Percentiles rank a stretch among this genome's conserved stretches.
Conservation (phyloP, 352 stramenopile species). For the Phytophthora tentaculata region DNA sequence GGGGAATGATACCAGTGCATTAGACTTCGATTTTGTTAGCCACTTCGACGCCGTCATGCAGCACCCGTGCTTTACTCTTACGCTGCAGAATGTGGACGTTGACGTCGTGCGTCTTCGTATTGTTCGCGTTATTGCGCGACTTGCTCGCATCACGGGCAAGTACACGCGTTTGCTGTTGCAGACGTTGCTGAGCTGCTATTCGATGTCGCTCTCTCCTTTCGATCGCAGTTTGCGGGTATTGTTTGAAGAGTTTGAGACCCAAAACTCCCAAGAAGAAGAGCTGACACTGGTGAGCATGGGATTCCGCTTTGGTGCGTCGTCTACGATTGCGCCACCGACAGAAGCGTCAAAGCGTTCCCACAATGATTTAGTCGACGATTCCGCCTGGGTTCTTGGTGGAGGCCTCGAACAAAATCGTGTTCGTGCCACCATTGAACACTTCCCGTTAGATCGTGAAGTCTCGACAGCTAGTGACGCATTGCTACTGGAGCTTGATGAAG, state of each 20-base stretch:
- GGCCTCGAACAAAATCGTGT: slow-evolving; percentile 70
- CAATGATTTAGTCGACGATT: slow-evolving; percentile 70
- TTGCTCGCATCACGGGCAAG: slow-evolving; percentile 47
- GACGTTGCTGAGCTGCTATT: slow-evolving; percentile 67
- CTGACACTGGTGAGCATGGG: slow-evolving; percentile 52
- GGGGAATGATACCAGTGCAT: slow-evolving; percentile 14
- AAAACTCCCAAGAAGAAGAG: slow-evolving; percentile 44
- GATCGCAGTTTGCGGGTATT: slow-evolving; percentile 65
- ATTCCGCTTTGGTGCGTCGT: slow-evolving; percentile 76
- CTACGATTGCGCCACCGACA: slow-evolving; percentile 35
- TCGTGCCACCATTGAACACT: slow-evolving; percentile 73
- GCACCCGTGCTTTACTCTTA: slow-evolving; percentile 36
- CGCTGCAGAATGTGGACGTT: slow-evolving; percentile 30
- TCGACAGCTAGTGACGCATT: slow-evolving; percentile 32
- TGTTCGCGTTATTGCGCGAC: slow-evolving; percentile 45
- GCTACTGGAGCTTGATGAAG: slow-evolving; percentile 41
- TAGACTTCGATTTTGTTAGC: slow-evolving; percentile 46
- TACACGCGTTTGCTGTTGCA: slow-evolving; percentile 65
- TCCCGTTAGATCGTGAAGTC: slow-evolving; percentile 61
- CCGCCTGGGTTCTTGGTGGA: slow-evolving; percentile 66
- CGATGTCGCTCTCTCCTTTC: slow-evolving; percentile 65
- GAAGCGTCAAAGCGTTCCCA: slow-evolving; percentile 40
- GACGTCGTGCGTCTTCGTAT: slow-evolving; percentile 36
- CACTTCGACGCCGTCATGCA: slow-evolving; percentile 44
- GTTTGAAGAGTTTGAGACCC: slow-evolving; percentile 62